Conservation (phyloP, 2,329 filamentous ascomycete genomes). For the Pseudogymnoascus pannorum region DNA sequence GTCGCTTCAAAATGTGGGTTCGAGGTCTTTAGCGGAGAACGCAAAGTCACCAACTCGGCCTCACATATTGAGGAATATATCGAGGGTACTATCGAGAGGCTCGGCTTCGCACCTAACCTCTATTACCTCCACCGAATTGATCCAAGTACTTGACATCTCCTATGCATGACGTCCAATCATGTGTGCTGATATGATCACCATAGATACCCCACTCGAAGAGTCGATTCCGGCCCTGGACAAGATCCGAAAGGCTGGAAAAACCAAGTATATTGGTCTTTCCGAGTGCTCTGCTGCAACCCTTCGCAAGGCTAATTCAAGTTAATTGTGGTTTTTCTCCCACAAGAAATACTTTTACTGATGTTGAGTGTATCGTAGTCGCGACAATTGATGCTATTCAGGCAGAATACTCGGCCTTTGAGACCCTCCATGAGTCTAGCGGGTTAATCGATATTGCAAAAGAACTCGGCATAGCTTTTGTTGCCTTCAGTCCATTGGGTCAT, state of each 20-base stretch:
- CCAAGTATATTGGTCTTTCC: constrained; percentile 43
- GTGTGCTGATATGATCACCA: no score
- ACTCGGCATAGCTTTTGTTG: constrained; percentile 36
- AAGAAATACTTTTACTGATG: no score
- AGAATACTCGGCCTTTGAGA: constrained; percentile 39
- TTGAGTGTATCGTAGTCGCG: no score
- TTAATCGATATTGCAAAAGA: constrained; percentile 37
- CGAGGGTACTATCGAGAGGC: constrained; percentile 41
- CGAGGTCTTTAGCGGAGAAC: not conserved
- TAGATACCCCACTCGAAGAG: constrained; percentile 37
- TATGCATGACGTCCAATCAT: no score
- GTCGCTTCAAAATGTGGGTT: not conserved
- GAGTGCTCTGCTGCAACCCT: constrained; percentile 40
- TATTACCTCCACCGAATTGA: constrained; percentile 36
- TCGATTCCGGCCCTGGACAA: constrained; percentile 41
- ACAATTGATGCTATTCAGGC: constrained; percentile 41
- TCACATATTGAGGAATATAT: constrained; percentile 41
- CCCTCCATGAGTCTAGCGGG: constrained; percentile 33
- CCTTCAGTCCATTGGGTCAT: constrained; percentile 40
- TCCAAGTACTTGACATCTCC: no score
- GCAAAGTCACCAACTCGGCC: constrained; percentile 16
- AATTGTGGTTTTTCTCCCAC: no score
- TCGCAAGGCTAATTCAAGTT: constrained; percentile 35
- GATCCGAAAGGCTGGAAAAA: constrained; percentile 39
- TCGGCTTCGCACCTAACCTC: constrained; percentile 32